phyloP scores from a whole-genome alignment of 2,329 filamentous ascomycete genomes.

The Diplodia scrobiculata region DNA sequence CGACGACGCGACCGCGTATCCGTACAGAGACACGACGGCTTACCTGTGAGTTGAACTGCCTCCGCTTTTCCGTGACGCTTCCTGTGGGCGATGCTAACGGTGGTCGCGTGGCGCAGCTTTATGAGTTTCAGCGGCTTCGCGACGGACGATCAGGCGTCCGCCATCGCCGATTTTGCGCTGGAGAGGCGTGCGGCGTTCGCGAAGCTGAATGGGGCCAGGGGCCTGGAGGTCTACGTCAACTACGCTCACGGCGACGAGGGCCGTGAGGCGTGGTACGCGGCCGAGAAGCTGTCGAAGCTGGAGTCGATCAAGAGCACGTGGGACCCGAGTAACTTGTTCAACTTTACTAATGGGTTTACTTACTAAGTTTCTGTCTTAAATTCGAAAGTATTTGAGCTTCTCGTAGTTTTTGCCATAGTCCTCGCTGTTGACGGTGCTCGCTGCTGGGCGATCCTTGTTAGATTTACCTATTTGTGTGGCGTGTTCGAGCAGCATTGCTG shows the following conservation, averaged over 20 bases:
- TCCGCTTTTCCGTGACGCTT: background rate
- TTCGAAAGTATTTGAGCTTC: too few relatives aligned
- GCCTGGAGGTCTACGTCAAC: slow-evolving; percentile 35
- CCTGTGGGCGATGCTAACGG: background rate
- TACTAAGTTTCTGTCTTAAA: background rate
- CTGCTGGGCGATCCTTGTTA: too few relatives aligned
- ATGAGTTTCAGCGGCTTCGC: background rate
- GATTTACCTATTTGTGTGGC: too few relatives aligned
- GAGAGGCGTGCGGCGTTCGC: background rate
- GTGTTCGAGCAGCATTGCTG: too few relatives aligned
- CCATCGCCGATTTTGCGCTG: background rate
- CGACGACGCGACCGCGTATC: background rate
- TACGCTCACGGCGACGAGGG: slow-evolving; percentile 40
- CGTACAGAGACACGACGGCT: background rate
- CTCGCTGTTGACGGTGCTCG: too few relatives aligned
- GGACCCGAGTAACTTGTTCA: slow-evolving; percentile 41
- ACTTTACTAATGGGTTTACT: background rate
- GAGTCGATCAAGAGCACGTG: slow-evolving; percentile 41
- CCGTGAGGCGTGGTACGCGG: slow-evolving; percentile 39
- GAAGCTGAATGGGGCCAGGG: background rate
- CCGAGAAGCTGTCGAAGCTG: slow-evolving; percentile 37
- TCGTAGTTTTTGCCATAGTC: too few relatives aligned
- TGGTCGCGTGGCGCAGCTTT: background rate
- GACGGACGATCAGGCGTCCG: background rate
- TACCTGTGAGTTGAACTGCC: background rate